Evolutionary conservation across 2,329 filamentous ascomycete species (phyloP), one percentile per base, ranked within the genome.

Genomic region (Stagonosporopsis rhizophila): DNA sequence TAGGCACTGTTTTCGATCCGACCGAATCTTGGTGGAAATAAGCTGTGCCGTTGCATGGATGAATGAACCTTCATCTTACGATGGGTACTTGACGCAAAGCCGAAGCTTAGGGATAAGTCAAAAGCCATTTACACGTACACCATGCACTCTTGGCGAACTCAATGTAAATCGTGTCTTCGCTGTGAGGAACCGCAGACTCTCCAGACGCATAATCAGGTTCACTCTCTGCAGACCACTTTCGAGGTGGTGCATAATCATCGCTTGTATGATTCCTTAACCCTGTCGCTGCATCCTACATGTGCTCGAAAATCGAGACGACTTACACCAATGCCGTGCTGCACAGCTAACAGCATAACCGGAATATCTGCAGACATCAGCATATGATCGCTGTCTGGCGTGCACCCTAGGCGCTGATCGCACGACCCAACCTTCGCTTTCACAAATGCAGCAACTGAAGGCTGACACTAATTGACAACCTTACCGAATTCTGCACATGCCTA

Each of bases 321-420:
- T 44, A 15, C 15, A 28, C 23, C 38, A 44, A 44, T 35, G 46
- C 23, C 12, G 44, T 9, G 19, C 37, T 52, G 44, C 38, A 25
- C 30, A 46, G 28, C 44, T 39, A 57, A 40, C 48, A 41, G 14
- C 25, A 40, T 15, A 52, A 19, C 39, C 35, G 48, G 14, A 47
- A 41, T 37, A 52, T 28, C 9, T 48, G 49, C 45, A 53, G 38
- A 40, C 40, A 52, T 53, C 28, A 22, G 34, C 32, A 52, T 50
- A 44, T 49, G 55, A 58, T 58, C 55, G 55, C 44, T 56, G 20
- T 41, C 30, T 44, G 17, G 42, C 47, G 44, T 27, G 28, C 44
- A 58, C 39, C 55, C 55, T 37, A 40, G 48, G 17, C 34, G 55
- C 39, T 49, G 55, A 58, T 58, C 52, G 52, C 37, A 14, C 41